These are phyloP conservation scores for Lolium multiflorum DNA, from an alignment of 176 grass and related monocot genomes.

Conservation along the genomic window DNA sequence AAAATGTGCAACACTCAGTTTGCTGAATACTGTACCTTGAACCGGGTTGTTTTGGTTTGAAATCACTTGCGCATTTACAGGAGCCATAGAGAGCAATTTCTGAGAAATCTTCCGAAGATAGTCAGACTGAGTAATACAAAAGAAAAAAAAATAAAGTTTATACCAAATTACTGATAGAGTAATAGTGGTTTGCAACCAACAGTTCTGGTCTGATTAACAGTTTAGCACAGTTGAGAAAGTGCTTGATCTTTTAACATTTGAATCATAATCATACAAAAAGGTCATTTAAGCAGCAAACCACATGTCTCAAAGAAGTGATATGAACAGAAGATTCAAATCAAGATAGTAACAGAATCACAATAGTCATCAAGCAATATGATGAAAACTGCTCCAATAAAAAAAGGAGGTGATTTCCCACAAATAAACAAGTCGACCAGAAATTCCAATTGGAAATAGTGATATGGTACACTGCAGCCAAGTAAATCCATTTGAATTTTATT, in stretches of 20 bases:
- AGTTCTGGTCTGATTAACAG: background rate
- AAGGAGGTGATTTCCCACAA: background rate
- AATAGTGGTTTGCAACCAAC: background rate
- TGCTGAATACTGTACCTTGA: background rate
- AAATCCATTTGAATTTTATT: background rate
- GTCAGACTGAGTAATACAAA: background rate
- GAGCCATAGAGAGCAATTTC: background rate
- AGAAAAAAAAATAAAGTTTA: background rate
- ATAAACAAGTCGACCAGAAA: background rate
- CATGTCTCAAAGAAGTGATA: background rate
- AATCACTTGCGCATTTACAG: background rate
- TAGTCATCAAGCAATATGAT: background rate
- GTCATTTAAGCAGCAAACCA: slow-evolving; percentile 1
- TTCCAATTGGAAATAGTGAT: background rate
- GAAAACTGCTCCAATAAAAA: background rate
- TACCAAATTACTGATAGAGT: background rate
- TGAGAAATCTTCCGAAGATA: background rate
- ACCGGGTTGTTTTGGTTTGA: background rate
- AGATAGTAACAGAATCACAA: background rate
- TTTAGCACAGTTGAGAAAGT: background rate
- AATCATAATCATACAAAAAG: background rate
- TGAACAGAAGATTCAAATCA: background rate
- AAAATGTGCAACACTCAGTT: background rate
- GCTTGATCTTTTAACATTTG: background rate
- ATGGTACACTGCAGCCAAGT: background rate